Evolutionary conservation across 495 filamentous ascomycete genomes (phyloP), one percentile per base, ranked within the genome.

Genomic region (Clavariopsis aquatica): DNA sequence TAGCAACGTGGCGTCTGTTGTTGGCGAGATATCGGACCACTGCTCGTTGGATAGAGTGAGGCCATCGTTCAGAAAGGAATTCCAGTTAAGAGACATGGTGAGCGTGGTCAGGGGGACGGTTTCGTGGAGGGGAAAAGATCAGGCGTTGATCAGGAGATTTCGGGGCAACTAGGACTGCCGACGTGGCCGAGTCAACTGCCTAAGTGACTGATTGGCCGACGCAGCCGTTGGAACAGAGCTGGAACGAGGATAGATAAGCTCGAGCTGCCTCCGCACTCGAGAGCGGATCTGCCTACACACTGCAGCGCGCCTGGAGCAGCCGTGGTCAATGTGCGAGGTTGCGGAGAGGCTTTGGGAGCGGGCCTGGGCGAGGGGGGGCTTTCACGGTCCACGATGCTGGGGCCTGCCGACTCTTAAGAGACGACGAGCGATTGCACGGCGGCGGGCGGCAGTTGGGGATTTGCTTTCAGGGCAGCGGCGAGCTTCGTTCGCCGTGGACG

Each of bases 31-130:
- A 63, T 70, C 68, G 55, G 54, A 43, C 68, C 68, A 70, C 59
- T 47, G 68, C 10, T 70, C 68, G 68, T 62, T 54, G 15, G 63
- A 59, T 59, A 70, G 57, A 62, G 49, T 65, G 57, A 70, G 68
- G 36, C 53, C 55, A 19, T 67, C 64, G 15, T 70, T 64, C 52
- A 70, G 60, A 31, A 67, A 70, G 55, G 59, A 43, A 60, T 67
- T 64, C 68, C 68, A 70, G 55, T 70, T 67, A 59, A 70, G 64
- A 52, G 63, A 52, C 68, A 70, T 70, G 58, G 52, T 67, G 68
- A 60, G 13, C 31, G 13, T 8, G 10, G 31, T 54, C 57, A 52
- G 57, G 52, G 15, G 46, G 45, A 60, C 38, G 31, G 19, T 57
- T 38, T 22, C 17, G 53, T 31, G 36, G 55, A 55, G 26, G 20